Evolutionary conservation across 495 filamentous ascomycete species (phyloP).

Genomic region (Friedmanniomyces simplex): DNA sequence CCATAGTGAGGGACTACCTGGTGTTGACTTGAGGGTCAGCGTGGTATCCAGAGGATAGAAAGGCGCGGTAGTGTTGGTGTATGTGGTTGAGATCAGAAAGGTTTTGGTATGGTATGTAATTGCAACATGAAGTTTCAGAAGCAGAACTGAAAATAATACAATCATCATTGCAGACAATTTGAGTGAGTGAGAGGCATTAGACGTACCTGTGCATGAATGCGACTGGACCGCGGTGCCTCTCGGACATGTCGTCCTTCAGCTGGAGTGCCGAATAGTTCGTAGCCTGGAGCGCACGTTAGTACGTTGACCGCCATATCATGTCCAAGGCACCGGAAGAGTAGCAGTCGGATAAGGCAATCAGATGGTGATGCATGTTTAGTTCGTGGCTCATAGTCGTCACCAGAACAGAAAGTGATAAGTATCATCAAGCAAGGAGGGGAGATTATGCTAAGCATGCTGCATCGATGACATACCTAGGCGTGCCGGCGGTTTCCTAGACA

Average conservation of each 20-base stretch:
- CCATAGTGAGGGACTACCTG: neutral
- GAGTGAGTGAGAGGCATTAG: neutral
- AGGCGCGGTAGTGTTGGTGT: neutral
- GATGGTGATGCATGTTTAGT: conserved; percentile 99
- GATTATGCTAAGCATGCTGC: neutral
- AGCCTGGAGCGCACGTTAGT: neutral
- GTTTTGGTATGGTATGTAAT: conserved; percentile 31
- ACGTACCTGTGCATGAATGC: neutral
- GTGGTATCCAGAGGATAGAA: neutral
- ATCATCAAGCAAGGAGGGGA: conserved; percentile 40
- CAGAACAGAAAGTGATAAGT: conserved; percentile 47
- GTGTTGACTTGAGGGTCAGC: neutral
- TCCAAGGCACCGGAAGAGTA: too few relatives aligned
- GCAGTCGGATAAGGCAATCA: conserved; percentile 41
- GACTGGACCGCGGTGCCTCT: neutral
- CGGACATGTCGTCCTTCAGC: too few relatives aligned
- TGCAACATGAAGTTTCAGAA: conserved; percentile 35
- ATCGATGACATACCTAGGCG: neutral
- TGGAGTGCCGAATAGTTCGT: too few relatives aligned
- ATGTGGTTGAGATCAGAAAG: conserved; percentile 23
- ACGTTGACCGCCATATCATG: neutral
- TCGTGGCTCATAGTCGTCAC: conserved; percentile 82
- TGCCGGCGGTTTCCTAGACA: neutral
- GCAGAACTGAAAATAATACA: conserved; percentile 38
- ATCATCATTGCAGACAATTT: conserved; percentile 26